Evolutionary conservation across 176 grass and related monocot species (phyloP), one percentile per base, ranked within the genome.

Genomic region (Chrysopogon serrulatus): DNA sequence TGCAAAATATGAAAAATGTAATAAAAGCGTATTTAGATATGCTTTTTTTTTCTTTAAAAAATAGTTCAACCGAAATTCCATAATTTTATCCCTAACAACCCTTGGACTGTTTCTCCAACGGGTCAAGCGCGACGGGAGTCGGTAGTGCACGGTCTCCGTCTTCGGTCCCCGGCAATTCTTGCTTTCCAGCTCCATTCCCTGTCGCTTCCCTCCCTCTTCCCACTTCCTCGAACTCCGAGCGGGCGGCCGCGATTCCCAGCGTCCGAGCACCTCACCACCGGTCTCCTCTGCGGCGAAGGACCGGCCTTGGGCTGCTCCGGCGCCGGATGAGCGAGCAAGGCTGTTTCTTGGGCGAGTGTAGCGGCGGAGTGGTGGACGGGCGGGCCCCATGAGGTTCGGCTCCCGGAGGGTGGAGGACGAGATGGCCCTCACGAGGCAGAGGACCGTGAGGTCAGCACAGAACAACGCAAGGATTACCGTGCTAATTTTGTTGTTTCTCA

Each of bases 381-480:
- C 24, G 79, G 83, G 34, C 27, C 68, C 85, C 76, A 95, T 90
- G 89, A 95, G 93, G 89, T 86, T 98, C 63, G 93, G 87, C 43
- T 95, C 91, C 40, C 86, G 87, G 72, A 90, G 80, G 82, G 87
- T 94, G 70, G 90, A 95, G 32, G 96, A 88, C 44, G 89, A 90
- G 85, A 51, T 47, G 63, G 87, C 74, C 86, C 68, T 95, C 56
- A 69, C 44, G 74, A 89, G 78, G 83, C 90, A 95, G 83, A 88
- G 93, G 69, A 90, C 91, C 43, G 91, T 98, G 8, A 98, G 96
- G 96, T 98, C 78, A 95, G 89, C 74, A 11, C 69, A n/a, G n/a
- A n/a, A n/a, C n/a, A 1, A 1, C 43, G 16, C 76, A 2, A 12
- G 62, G 39, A 17, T 28, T 71, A 1, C 40, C 40, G 24, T 36